Evolutionary conservation across 2,329 filamentous ascomycete species (phyloP), one percentile per base, ranked within the genome.

Genomic region (Botrytis deweyae): DNA sequence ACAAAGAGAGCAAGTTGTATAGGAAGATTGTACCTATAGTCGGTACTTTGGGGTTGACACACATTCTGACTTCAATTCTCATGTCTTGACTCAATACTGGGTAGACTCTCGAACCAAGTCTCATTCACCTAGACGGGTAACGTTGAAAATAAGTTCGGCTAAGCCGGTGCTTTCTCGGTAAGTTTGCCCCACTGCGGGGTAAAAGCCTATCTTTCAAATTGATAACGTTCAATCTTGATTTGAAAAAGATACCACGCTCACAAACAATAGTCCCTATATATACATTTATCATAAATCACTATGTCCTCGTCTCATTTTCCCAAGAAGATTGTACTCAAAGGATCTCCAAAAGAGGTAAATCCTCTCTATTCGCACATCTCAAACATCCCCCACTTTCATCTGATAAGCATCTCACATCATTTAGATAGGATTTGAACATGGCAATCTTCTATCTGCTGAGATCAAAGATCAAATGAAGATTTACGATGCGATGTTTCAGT

Each of bases 391-490:
- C 64, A 55, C 46, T 55, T 55, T 55, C 33, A 9, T 20, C 5
- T 29, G 20, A 67, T 36, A 16, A 55, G 52, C 33, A 55, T 40
- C 46, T 67, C 25, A 67, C 46, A 40, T 9, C 4, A 4, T n/a
- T 8, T 55, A 68, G 65, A 68, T 68, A 55, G 65, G 65, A 68
- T 49, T 22, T 55, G 33, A 68, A 55, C 65, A 68, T 68, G 65
- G 65, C 25, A 68, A n/a, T 10, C 9, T 55, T 68, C 36, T 68
- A 5, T 68, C 65, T 18, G 14, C 36, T 22, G 65, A 68, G 36
- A 68, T 68, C 25, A 68, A 29, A 55, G 25, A 38, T 55, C 65
- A 68, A 1, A 68, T 68, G 25, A 29, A 22, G 46, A 29, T 68
- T 42, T 68, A 68, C 16, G 36, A 68, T 8, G 46, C 46, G 8